A percentile compares a stretch with the other conserved stretches of the same genome.
These are phyloP conservation scores for Monosporascus sp. DNA, from an alignment of 2,329 filamentous ascomycete genomes.

Conservation along the genomic window DNA sequence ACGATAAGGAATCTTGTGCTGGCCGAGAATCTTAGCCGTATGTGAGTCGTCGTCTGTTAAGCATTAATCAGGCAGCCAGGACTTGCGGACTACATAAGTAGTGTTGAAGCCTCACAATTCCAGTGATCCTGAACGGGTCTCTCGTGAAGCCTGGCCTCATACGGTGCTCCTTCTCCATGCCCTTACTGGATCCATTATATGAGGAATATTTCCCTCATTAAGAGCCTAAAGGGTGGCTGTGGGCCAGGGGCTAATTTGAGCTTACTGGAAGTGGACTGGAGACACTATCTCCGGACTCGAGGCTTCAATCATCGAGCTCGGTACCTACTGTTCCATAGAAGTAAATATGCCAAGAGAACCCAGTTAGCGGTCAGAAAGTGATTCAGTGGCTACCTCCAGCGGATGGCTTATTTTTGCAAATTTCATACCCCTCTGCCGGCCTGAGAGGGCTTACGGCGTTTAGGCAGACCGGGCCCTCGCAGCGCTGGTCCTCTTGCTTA, in stretches of 20 bases:
- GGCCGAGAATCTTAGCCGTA: no score
- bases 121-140: not conserved
- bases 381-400: no score
- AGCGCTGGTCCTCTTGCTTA: not conserved
- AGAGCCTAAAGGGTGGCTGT: not conserved
- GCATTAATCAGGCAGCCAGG: not conserved
- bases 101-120: not conserved
- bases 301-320: no score
- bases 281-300: no score
- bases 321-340: no score
- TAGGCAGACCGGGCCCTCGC: not conserved
- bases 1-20: not conserved
- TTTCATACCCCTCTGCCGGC: not conserved
- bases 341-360: no score
- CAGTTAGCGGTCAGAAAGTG: no score
- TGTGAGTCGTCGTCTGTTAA: not conserved
- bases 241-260: not conserved
- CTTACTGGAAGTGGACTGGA: not conserved
- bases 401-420: no score
- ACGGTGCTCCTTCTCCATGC: not conserved
- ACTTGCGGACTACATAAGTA: not conserved
- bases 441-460: not conserved
- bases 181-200: not conserved
- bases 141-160: not conserved
- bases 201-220: not conserved